Conservation (phyloP, 2,329 filamentous ascomycete species). For the Scytalidium lignicola region DNA sequence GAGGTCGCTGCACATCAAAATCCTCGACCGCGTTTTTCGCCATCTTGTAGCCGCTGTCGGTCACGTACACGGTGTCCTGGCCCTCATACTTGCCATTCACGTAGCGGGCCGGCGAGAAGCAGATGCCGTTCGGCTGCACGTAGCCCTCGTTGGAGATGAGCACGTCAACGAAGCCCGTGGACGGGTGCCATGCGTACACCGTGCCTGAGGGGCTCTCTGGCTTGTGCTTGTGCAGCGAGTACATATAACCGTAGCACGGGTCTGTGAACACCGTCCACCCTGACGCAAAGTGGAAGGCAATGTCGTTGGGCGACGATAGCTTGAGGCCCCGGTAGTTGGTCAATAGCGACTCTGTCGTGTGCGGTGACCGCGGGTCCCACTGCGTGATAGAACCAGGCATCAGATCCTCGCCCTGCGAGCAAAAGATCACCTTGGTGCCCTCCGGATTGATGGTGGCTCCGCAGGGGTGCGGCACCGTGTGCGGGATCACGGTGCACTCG, state of each 20-base stretch:
- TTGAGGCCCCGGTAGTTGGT: constrained; percentile 54
- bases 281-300: constrained; percentile 46
- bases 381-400: constrained; percentile 14
- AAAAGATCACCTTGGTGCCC: constrained; percentile 21
- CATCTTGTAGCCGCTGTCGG: constrained; percentile 42
- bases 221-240: constrained; percentile 49
- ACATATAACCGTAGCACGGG: constrained; percentile 52
- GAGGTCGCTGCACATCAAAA: constrained; percentile 5
- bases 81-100: no score
- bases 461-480: constrained; percentile 13
- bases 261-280: constrained; percentile 61
- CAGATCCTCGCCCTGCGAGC: constrained; percentile 14
- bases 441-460: constrained; percentile 16
- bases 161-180: constrained; percentile 45
- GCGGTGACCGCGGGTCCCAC: constrained; percentile 14
- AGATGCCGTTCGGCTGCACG: constrained; percentile 49
- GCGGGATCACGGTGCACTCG: constrained; percentile 19
- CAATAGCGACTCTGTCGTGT: constrained; percentile 37
- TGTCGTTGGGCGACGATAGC: constrained; percentile 58
- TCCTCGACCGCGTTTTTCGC: constrained; percentile 11
- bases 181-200: constrained; percentile 50
- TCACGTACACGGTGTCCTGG: constrained; percentile 47
- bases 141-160: constrained; percentile 54
- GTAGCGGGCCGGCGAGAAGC: constrained; percentile 52
- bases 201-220: constrained; percentile 52